A percentile compares a stretch with the other conserved stretches of the same genome.
Evolutionary conservation across 1,284 basidiomycete species (phyloP).

Genomic region (Puccinia hordei): DNA sequence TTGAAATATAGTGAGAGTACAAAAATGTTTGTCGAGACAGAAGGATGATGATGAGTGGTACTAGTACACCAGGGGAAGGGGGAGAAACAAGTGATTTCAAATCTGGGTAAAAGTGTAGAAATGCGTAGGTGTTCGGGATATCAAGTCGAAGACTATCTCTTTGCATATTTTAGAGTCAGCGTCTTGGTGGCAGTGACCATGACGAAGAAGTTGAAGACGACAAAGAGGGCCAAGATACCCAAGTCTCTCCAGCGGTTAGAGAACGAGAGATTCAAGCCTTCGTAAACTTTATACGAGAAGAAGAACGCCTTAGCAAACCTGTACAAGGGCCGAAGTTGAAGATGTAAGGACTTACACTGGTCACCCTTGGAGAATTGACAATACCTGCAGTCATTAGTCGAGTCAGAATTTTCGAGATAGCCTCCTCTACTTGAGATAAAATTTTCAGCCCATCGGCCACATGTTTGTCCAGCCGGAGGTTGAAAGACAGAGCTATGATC

Average conservation of each 20-base stretch:
- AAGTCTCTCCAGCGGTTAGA: conserved; percentile 48
- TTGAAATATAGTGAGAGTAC: no score
- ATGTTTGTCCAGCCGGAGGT: conserved; percentile 48
- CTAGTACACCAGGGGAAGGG: no score
- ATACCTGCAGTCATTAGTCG: conserved; percentile 69
- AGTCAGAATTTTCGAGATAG: conserved; percentile 72
- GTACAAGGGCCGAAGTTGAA: background rate
- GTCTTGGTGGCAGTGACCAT: conserved; percentile 33
- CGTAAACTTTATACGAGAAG: background rate
- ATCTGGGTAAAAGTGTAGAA: no score
- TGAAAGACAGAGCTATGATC: conserved; percentile 30
- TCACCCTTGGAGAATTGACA: conserved; percentile 66
- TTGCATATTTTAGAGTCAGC: conserved; percentile 41
- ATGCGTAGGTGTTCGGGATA: no score
- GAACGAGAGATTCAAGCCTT: conserved; percentile 25
- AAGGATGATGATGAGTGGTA: no score
- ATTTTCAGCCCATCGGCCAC: conserved; percentile 40
- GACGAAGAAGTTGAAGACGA: conserved; percentile 37
- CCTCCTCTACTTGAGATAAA: conserved; percentile 31
- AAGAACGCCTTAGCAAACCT: background rate
- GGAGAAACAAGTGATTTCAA: no score
- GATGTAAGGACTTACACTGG: conserved; percentile 46
- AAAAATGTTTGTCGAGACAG: no score
- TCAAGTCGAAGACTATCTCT: conserved; percentile 11
- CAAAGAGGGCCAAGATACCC: conserved; percentile 35